Evolutionary conservation across 305 asterid species (phyloP).

Genomic region (Fraxinus baroniana): DNA sequence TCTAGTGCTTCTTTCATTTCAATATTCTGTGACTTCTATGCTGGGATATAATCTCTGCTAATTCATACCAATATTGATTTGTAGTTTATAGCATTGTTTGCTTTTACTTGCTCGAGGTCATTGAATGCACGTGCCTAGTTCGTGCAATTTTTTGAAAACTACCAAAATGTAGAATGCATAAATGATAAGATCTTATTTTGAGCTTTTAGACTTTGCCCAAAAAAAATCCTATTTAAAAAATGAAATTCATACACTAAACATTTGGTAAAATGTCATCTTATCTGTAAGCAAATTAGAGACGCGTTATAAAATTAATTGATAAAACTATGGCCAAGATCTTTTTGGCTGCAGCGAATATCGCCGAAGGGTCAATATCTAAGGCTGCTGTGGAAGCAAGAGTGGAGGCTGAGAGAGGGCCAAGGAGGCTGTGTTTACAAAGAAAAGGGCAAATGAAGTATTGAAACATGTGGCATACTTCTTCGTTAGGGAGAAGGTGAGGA

Average conservation of each 20-base stretch:
- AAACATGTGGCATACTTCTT: constrained; percentile 56
- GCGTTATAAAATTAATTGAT: constrained; percentile 34
- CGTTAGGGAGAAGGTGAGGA: constrained; percentile 51
- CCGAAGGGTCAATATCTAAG: constrained; percentile 49
- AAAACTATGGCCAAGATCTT: constrained; percentile 51
- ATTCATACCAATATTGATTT: too few relatives aligned
- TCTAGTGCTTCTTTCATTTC: background rate
- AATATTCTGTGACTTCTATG: background rate
- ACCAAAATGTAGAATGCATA: background rate
- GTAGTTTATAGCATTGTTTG: too few relatives aligned
- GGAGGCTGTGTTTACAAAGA: constrained; percentile 65
- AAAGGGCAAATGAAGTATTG: constrained; percentile 67
- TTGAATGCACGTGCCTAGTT: background rate
- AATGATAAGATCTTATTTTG: background rate
- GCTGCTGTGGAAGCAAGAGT: constrained; percentile 53
- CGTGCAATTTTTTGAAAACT: background rate
- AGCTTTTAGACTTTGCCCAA: background rate
- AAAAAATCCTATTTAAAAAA: too few relatives aligned
- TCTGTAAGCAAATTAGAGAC: too few relatives aligned
- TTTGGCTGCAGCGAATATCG: constrained; percentile 66
- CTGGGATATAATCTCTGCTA: background rate
- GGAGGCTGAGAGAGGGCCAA: constrained; percentile 33
- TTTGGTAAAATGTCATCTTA: too few relatives aligned
- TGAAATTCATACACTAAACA: too few relatives aligned
- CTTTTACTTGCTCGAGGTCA: background rate